phyloP scores from a whole-genome alignment of 768 basidiomycete genomes.

The Boletus tylopilopsis region DNA sequence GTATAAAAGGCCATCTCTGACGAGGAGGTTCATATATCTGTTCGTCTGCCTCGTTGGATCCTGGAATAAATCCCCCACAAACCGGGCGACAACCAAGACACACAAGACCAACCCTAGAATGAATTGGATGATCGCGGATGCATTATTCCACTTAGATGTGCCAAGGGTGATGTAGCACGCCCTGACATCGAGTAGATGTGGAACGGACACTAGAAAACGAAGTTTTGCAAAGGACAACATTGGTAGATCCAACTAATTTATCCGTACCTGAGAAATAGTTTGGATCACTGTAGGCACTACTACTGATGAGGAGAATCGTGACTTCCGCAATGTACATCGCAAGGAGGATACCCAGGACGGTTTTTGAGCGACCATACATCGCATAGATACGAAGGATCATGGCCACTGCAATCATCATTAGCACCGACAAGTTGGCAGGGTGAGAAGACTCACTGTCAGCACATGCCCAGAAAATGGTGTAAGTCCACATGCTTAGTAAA shows the following conservation, averaged over 20 bases:
- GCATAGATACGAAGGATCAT: slow-evolving; percentile 2
- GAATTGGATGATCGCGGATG: not conserved
- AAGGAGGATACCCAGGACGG: not conserved
- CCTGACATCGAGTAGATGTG: not conserved
- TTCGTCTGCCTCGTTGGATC: no score
- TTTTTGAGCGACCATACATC: not conserved
- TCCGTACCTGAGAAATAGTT: not conserved
- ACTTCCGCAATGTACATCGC: not conserved
- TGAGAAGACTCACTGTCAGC: not conserved
- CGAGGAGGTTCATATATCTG: not conserved
- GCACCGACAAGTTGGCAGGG: not conserved
- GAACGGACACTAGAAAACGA: not conserved
- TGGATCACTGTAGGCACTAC: not conserved
- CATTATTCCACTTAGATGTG: not conserved
- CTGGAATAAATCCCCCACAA: not conserved
- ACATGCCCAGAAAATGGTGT: not conserved
- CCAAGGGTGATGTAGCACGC: not conserved
- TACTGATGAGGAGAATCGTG: not conserved
- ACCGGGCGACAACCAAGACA: not conserved
- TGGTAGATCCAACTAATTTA: not conserved
- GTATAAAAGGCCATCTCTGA: not conserved
- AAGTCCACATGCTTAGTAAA: not conserved
- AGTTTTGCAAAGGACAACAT: not conserved
- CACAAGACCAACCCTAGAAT: not conserved
- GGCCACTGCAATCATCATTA: not conserved